Percentiles rank a stretch among this genome's conserved stretches.
Evolutionary conservation across 2,329 filamentous ascomycete species (phyloP).

Genomic region (Fusarium pseudoanthophilum): DNA sequence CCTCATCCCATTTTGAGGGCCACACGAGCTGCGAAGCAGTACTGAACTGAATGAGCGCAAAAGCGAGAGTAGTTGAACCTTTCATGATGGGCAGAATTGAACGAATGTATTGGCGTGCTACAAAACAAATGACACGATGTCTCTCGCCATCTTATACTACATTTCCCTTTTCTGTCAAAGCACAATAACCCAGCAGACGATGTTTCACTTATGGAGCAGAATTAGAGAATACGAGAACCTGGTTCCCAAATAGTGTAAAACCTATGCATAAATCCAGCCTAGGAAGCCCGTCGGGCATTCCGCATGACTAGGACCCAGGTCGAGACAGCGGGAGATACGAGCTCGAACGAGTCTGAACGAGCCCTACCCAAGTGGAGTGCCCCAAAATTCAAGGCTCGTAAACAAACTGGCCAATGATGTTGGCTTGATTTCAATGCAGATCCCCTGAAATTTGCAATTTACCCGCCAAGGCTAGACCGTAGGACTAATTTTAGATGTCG

Average conservation of each 20-base stretch:
- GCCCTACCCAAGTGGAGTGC: not conserved
- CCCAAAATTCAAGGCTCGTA: not conserved
- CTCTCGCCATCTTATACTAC: not conserved
- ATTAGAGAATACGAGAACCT: conserved; percentile 6
- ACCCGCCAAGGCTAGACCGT: not conserved
- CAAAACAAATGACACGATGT: not conserved
- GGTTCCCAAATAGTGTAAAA: not conserved
- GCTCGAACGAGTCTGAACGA: not conserved
- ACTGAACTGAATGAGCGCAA: not conserved
- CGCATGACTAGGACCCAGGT: not conserved
- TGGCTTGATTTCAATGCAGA: not conserved
- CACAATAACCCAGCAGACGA: not conserved
- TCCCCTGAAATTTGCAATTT: conserved; percentile 3
- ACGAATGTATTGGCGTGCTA: not conserved
- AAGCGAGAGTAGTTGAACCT: conserved; percentile 5
- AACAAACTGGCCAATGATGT: not conserved
- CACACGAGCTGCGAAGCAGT: conserved; percentile 25
- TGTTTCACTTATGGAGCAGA: conserved; percentile 14
- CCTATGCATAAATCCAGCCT: not conserved
- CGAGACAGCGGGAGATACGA: not conserved
- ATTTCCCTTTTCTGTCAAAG: not conserved
- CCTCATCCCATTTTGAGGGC: conserved; percentile 34
- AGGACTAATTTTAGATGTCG: conserved; percentile 16
- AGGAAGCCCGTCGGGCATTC: not conserved
- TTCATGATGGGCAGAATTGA: conserved; percentile 2